Evolutionary conservation across 805 yeast species (phyloP), one percentile per base, ranked within the genome.

Genomic region (Metschnikowia reukaufii): DNA sequence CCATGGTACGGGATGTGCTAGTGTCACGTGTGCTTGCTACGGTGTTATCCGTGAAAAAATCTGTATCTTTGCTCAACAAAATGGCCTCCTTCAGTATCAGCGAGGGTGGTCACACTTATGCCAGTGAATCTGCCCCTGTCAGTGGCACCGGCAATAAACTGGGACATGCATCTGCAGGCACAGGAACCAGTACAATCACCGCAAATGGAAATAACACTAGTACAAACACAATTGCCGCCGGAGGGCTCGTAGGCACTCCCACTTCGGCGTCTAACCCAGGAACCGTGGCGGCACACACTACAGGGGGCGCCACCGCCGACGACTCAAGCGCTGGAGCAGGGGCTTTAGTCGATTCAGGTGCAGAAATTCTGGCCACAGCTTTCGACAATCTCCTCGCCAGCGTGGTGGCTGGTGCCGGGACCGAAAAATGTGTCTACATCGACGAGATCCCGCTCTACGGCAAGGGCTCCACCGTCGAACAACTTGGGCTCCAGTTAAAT

Each of bases 1-100:
- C 97, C 0, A 70, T 81, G 15, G 75, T 88, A 0, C 82, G 83
- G 59, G 83, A 86, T 32, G 77, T 91, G 2, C 71, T 92, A 6
- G 79, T 87, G 16, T 83, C 91, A 30, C 70, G 97, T 49, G 65
- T 56, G 17, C 49, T 65, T n/a, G 42, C 72, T 20, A 62, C 66
- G n/a, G 71, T 67, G 25, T 49, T 67, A 19, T 61, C 66, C 31
- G 60, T 72, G 42, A 68, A 67, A 43, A 65, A 63, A 31, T 61
- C 72, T 13, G 60, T 70, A 21, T 65, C 64, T 32, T 44, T 64
- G 30, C 58, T 71, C 31, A 66, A 65, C 50, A 54, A 58, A 15
- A 61, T 72, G 68, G 59, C 66, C 41, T 50, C 57, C 23, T 69
- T 57, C 50, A 63, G 61, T 44, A 56, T 67, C 13, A 62, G 60